phyloP scores from a whole-genome alignment of 192 early-diverging fungal species.

The Radiomyces spectabilis region DNA sequence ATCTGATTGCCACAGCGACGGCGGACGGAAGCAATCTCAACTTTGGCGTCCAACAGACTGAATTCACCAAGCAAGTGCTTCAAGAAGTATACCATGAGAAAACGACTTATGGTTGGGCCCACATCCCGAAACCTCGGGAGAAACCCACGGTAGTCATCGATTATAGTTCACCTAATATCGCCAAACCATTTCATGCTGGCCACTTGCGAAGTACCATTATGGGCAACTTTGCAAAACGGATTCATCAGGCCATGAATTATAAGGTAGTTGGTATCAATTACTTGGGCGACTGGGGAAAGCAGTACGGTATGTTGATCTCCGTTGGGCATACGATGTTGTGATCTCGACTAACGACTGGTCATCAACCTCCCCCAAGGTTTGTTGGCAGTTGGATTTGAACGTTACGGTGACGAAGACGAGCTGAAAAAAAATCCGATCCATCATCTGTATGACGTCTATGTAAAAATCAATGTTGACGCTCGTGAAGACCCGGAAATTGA shows the following conservation, averaged over 20 bases:
- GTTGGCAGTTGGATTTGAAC: slow-evolving; percentile 81
- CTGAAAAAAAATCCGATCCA: slow-evolving; percentile 74
- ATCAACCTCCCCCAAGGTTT: no score
- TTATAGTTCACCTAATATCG: slow-evolving; percentile 93
- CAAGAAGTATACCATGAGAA: slow-evolving; percentile 38
- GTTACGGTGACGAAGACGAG: slow-evolving; percentile 62
- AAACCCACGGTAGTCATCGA: slow-evolving; percentile 71
- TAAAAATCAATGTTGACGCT: slow-evolving; percentile 70
- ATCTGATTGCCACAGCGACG: slow-evolving; percentile 36
- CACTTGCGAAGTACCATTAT: slow-evolving; percentile 96
- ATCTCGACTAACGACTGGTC: no score
- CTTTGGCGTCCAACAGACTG: slow-evolving; percentile 49
- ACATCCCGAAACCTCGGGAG: no score
- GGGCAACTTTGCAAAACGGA: slow-evolving; percentile 78
- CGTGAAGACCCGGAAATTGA: slow-evolving; percentile 52
- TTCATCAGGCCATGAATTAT: slow-evolving; percentile 77
- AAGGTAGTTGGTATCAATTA: slow-evolving; percentile 86
- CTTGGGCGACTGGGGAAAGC: slow-evolving; percentile 98
- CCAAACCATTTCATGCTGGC: slow-evolving; percentile 95
- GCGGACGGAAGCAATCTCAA: slow-evolving; percentile 60
- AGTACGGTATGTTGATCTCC: slow-evolving; percentile 63
- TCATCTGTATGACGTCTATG: slow-evolving; percentile 88
- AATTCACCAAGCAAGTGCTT: slow-evolving; percentile 43
- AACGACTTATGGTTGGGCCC: slow-evolving; percentile 50
- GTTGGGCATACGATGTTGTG: no score